phyloP scores from a whole-genome alignment of 768 basidiomycete species.

The Auriscalpium orientale region DNA sequence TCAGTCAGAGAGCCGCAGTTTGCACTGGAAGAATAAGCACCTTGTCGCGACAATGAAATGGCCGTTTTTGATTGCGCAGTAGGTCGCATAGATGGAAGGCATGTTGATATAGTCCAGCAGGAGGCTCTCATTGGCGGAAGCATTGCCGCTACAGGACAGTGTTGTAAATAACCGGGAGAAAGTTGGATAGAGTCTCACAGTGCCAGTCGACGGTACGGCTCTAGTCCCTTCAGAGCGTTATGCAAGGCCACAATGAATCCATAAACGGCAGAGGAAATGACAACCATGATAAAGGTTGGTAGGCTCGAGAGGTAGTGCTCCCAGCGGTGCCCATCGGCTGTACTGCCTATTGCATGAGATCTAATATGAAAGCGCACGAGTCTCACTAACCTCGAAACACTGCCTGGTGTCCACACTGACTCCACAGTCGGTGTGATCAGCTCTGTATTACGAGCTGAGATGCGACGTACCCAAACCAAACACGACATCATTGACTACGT shows the following conservation, averaged over 20 bases:
- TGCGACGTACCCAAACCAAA: too few relatives aligned
- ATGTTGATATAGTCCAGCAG: neutral
- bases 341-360: neutral
- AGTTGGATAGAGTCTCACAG: neutral
- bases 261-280: neutral
- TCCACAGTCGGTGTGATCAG: too few relatives aligned
- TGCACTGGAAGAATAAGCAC: neutral
- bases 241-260: neutral
- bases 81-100: neutral
- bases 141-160: neutral
- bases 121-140: neutral
- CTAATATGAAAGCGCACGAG: too few relatives aligned
- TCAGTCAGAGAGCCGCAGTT: neutral
- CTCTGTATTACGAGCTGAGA: too few relatives aligned
- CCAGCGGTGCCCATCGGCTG: neutral
- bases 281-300: neutral
- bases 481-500: too few relatives aligned
- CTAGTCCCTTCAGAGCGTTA: neutral
- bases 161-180: neutral
- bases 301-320: neutral
- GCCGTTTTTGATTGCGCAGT: neutral
- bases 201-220: neutral
- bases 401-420: too few relatives aligned
- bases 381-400: too few relatives aligned
- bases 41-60: neutral